Conservation (phyloP, 768 basidiomycete genomes). For the Boletus pseudopeckii region DNA sequence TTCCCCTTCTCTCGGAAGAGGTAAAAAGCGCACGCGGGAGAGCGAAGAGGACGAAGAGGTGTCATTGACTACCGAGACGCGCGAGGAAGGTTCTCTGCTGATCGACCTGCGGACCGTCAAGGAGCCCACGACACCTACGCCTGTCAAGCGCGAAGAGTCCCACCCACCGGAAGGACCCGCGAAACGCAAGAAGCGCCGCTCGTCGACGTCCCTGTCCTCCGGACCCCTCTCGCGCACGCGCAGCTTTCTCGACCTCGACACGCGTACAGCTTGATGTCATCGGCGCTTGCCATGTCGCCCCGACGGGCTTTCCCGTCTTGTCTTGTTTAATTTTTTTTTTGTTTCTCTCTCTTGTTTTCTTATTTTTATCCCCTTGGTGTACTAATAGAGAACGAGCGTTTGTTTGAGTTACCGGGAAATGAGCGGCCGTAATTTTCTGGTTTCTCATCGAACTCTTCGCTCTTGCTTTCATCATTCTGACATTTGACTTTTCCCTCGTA, state of each 20-base stretch:
- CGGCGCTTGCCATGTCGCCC: not conserved
- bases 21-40: conserved; percentile 16
- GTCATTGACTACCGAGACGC: not conserved
- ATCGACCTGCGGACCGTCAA: not conserved
- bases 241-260: no score
- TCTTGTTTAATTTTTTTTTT: not conserved
- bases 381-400: not conserved
- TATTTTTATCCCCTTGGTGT: not conserved
- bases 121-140: not conserved
- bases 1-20: conserved; percentile 9
- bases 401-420: not conserved
- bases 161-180: not conserved
- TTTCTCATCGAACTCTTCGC: not conserved
- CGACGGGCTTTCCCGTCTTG: not conserved
- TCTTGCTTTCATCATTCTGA: not conserved
- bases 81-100: not conserved
- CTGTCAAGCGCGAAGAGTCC: conserved; percentile 1
- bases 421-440: conserved; percentile 3
- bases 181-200: conserved; percentile 17
- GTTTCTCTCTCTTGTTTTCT: not conserved
- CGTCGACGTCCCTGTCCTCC: not conserved
- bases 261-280: not conserved
- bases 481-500: not conserved
- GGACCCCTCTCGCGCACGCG: no score
- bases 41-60: conserved; percentile 4